Evolutionary conservation across 1,139 yeast genomes (phyloP).

Genomic region (Scheffersomyces insectosa): DNA sequence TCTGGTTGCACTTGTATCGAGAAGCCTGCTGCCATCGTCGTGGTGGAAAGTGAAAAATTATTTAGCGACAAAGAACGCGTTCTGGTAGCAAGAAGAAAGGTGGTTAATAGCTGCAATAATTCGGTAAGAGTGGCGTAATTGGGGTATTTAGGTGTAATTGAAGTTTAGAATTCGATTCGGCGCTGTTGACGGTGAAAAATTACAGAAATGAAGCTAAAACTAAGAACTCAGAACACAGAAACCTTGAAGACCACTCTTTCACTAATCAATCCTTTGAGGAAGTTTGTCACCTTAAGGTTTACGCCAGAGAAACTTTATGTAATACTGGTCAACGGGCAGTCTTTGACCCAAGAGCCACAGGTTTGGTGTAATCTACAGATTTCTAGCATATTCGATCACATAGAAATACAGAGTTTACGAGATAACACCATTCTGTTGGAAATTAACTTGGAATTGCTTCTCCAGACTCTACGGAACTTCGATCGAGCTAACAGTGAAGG

Average conservation of each 20-base stretch:
- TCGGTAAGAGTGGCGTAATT: too few relatives aligned
- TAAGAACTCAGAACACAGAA: slow-evolving; percentile 31
- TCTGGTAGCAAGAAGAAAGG: too few relatives aligned
- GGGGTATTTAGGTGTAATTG: too few relatives aligned
- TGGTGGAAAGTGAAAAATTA: too few relatives aligned
- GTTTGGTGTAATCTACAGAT: slow-evolving; percentile 58
- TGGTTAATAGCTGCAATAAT: too few relatives aligned
- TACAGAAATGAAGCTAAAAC: slow-evolving; percentile 33
- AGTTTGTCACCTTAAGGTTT: slow-evolving; percentile 36
- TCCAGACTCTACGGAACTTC: slow-evolving; percentile 54
- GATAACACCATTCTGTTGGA: slow-evolving; percentile 55
- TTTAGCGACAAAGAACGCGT: too few relatives aligned
- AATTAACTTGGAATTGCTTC: slow-evolving; percentile 54
- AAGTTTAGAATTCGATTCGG: not conserved
- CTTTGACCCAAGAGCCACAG: slow-evolving; percentile 54
- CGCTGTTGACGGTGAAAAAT: not conserved
- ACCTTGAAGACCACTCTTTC: slow-evolving; percentile 30
- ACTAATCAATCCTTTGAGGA: slow-evolving; percentile 30
- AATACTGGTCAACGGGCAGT: slow-evolving; percentile 45
- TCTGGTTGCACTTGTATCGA: too few relatives aligned
- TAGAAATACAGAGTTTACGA: slow-evolving; percentile 47
- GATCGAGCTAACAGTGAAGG: slow-evolving; percentile 55
- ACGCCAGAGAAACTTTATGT: slow-evolving; percentile 45
- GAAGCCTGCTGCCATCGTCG: too few relatives aligned
- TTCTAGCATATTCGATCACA: slow-evolving; percentile 46